A percentile compares a stretch with the other conserved stretches of the same genome.
These are phyloP conservation scores for Ilex asprella DNA, from an alignment of 257 asterid species.

Conservation along the genomic window DNA sequence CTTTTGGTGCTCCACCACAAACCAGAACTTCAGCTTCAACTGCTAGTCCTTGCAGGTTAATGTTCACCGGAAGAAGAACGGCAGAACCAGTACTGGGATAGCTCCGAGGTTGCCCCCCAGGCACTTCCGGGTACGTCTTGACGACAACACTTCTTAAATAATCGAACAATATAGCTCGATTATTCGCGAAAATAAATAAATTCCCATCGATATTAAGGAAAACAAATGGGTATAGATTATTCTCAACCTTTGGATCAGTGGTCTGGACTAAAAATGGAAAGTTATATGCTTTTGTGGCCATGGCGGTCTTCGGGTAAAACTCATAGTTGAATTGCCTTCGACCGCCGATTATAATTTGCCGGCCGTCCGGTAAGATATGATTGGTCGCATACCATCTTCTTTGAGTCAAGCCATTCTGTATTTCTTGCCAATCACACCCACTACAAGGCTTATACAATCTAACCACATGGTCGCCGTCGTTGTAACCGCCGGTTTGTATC, in stretches of 20 bases:
- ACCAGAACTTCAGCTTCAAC: conserved; percentile 27
- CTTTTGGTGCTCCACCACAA: conserved; percentile 50
- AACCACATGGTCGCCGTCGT: conserved; percentile 36
- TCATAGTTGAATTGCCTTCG: conserved; percentile 37
- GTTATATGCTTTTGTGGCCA: conserved; percentile 4
- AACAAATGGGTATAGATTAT: conserved; percentile 22
- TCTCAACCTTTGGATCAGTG: conserved; percentile 24
- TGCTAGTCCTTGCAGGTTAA: not conserved
- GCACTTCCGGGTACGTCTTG: not conserved
- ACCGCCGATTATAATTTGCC: conserved; percentile 34
- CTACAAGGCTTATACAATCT: conserved; percentile 29
- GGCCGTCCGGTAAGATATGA: conserved; percentile 36
- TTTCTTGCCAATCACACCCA: conserved; percentile 47
- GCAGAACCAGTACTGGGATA: not conserved
- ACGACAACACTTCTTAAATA: not conserved
- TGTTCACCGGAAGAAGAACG: not conserved
- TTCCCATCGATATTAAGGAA: not conserved
- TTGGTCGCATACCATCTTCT: conserved; percentile 44
- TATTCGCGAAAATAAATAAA: not conserved
- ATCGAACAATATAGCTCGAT: not conserved
- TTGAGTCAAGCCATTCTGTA: conserved; percentile 12
- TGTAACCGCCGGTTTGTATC: conserved; percentile 47
- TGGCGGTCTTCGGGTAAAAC: conserved; percentile 26
- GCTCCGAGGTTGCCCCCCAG: not conserved
- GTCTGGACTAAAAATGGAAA: conserved; percentile 32